A percentile compares a stretch with the other conserved stretches of the same genome.
Evolutionary conservation across 2,329 filamentous ascomycete genomes (phyloP).

Genomic region (Stylonectria norvegica): DNA sequence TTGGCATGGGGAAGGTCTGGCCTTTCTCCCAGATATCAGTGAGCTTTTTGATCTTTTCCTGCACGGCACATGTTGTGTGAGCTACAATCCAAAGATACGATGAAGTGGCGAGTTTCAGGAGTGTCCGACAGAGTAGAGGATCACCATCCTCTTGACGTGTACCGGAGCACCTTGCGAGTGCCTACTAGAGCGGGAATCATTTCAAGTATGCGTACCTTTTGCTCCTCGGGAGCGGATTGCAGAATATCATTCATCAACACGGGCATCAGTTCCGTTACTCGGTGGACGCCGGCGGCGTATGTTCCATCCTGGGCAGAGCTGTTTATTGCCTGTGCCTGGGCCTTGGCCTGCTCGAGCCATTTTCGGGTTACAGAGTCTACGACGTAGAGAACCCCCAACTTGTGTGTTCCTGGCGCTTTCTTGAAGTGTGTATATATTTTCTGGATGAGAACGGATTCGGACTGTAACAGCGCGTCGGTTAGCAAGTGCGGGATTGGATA

Average conservation of each 20-base stretch:
- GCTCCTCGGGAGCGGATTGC: slow-evolving; percentile 80
- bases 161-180: not conserved
- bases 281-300: slow-evolving; percentile 90
- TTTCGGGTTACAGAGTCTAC: slow-evolving; percentile 99
- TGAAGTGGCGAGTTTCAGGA: slow-evolving; percentile 12
- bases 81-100: slow-evolving; percentile 29
- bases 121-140: slow-evolving; percentile 1
- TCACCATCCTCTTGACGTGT: not conserved
- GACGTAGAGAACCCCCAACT: slow-evolving; percentile 98
- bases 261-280: slow-evolving; percentile 92
- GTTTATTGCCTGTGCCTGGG: slow-evolving; percentile 76
- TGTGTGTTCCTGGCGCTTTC: slow-evolving; percentile 90
- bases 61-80: slow-evolving; percentile 48
- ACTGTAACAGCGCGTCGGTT: slow-evolving; percentile 51
- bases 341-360: slow-evolving; percentile 95
- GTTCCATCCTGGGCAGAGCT: slow-evolving; percentile 83
- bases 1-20: slow-evolving; percentile 77
- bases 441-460: slow-evolving; percentile 90
- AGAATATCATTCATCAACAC: slow-evolving; percentile 94
- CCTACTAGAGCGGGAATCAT: slow-evolving; percentile 9
- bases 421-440: slow-evolving; percentile 98
- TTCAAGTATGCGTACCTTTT: slow-evolving; percentile 76
- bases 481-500: slow-evolving; percentile 12
- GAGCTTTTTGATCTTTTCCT: slow-evolving; percentile 92
- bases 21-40: slow-evolving; percentile 98